Base-by-base conservation (phyloP, 2,329 filamentous ascomycete species). In the Fusarium sp. region DNA sequence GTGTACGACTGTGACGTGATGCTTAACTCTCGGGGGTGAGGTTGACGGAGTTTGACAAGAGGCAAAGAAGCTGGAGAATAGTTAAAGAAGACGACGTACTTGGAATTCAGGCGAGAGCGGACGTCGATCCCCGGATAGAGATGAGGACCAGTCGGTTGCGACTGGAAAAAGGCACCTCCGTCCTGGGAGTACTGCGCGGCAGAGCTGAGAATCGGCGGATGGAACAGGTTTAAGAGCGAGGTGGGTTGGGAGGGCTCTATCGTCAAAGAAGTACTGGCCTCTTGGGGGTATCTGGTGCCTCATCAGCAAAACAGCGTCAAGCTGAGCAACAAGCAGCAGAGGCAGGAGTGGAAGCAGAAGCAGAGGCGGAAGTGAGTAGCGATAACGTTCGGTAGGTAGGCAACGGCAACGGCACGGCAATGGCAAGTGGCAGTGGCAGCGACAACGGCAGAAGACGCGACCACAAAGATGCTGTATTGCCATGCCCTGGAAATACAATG, bases 171-270 rank as follows among this genome's bases (percentile, higher is more conserved):
- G 55, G 78, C 74, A 65, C 75, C 73, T 67, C 73, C 77, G 68
- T 86, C 83, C 62, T 82, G 75, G 59, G 80, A 74, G 74, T 85
- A 86, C 56, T 79, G 77, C 44, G 80, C 73, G 45, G 78, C 75
- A 53, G 76, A 77, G 70, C 76, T 81, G 64, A 83, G 76, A 62
- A 80, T 72, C 44, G 80, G 76, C 64, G 82, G 79, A 71, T 81
- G 79, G 73, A 85, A 85, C 61, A 85, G 74, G 70, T 75, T 80
- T 72, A 86, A 73, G 69, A 84, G 78, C 57, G 81, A 77, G 52
- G 82, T 76, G 62, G 81, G 78, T 72, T 84, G 82, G 52, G 80
- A 71, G 63, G 82, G 81, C 73, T 86, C 83, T 75, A 86, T 79
- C 66, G 81, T 80, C 68, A 85, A 77, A 69, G 83, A 79, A 61